Base-by-base conservation (phyloP, 2,329 filamentous ascomycete genomes). In the Magnaporthales sp. region DNA sequence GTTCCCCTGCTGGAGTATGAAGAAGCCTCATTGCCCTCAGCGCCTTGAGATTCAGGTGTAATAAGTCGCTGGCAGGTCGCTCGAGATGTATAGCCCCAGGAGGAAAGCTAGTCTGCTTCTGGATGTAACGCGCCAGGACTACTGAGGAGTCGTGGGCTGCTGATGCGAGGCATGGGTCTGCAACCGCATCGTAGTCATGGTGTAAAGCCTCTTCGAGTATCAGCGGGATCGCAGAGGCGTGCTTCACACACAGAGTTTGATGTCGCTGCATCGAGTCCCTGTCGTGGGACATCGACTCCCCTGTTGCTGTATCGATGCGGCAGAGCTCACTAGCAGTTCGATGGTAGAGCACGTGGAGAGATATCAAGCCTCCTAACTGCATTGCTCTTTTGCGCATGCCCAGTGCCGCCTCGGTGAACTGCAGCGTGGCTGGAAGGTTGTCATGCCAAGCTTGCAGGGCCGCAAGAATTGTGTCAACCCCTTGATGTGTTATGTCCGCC, bases 231-330 rank as follows among this genome's bases (percentile, higher is more conserved):
- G 71, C 68, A 26, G 70, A 70, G 11, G 72, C 71, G 22, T 72
- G 71, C 65, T 74, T 71, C 51, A 74, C 72, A 4, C 72, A 67
- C 24, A 71, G 68, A 22, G 71, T 67, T 27, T 73, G 71, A 2
- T 72, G 61, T 26, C 68, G 67, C 3, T 65, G 60, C 9, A 71
- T 66, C 30, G 73, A 72, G 0, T 31, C 67, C 0, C 64, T 66
- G 31, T 72, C 70, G 27, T 72, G 71, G 7, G 70, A 64, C 6
- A 71, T 71, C 29, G 62, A 65, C 11, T 66, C 58, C 27, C 68
- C 26, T 1, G 22, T 7, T 6, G 15, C 38, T 46, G 68, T 65
- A 3, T 62, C 62, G 26, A 68, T 63, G 10, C 68, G 66, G 60
- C 38, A 61, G 32, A 70, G 66, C 30, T 71, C 70, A 51, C 68